A percentile compares a stretch with the other conserved stretches of the same genome.
These are phyloP conservation scores for Straminergon stramineum DNA, from an alignment of 225 moss, liverwort and hornwort species.

Conservation along the genomic window DNA sequence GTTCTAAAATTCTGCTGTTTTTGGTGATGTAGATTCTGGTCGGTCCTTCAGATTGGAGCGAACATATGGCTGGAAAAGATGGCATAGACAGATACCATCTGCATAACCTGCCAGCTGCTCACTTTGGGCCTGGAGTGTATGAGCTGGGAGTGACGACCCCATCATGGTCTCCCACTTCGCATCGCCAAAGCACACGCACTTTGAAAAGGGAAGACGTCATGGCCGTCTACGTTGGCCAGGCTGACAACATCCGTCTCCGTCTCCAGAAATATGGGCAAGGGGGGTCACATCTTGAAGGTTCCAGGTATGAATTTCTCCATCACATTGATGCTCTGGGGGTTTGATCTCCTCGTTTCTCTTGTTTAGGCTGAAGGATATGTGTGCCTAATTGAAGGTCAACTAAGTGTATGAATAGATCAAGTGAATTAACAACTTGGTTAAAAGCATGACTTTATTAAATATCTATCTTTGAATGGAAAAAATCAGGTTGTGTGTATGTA, in stretches of 20 bases:
- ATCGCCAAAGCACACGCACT: slow-evolving; percentile 14
- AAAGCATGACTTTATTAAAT: background rate
- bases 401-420: background rate
- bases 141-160: slow-evolving; percentile 74
- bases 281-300: slow-evolving; percentile 79
- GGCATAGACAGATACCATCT: slow-evolving; percentile 58
- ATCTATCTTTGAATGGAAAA: background rate
- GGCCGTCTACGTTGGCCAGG: slow-evolving; percentile 80
- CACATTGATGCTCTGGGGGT: background rate
- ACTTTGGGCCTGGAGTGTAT: slow-evolving; percentile 80
- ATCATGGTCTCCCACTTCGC: slow-evolving; percentile 29
- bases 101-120: slow-evolving; percentile 63
- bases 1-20: slow-evolving; percentile 9
- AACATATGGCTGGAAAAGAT: slow-evolving; percentile 51
- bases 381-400: background rate
- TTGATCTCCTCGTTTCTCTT: background rate
- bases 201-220: slow-evolving; percentile 62
- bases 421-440: background rate
- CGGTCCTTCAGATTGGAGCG: slow-evolving; percentile 79
- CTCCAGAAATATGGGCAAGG: slow-evolving; percentile 83
- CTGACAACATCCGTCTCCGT: slow-evolving; percentile 78
- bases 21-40: slow-evolving; percentile 48
- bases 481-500: background rate
- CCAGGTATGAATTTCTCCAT: background rate
- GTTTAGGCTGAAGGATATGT: background rate